Evolutionary conservation across 805 yeast genomes (phyloP).

Genomic region (Yarrowia sp.): DNA sequence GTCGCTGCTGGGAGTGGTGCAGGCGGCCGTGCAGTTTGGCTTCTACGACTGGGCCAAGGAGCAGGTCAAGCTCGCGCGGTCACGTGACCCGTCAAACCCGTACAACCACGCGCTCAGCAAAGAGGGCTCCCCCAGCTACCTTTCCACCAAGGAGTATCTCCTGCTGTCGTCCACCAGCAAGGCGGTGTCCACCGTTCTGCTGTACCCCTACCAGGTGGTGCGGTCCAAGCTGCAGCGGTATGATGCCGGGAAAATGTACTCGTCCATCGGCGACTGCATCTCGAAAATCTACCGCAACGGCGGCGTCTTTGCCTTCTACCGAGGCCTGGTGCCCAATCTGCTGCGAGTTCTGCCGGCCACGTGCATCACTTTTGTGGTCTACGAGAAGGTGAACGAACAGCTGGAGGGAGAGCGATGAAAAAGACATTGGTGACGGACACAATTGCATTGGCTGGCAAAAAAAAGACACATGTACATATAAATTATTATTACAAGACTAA

Average conservation of each 20-base stretch:
- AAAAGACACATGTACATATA: conserved; percentile 6
- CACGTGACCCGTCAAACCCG: no score
- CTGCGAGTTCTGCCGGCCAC: conserved; percentile 91
- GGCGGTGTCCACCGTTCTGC: conserved; percentile 65
- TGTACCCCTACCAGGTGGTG: conserved; percentile 86
- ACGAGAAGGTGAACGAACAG: conserved; percentile 57
- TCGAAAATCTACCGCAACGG: conserved; percentile 55
- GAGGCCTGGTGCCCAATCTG: conserved; percentile 80
- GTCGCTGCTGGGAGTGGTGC: conserved; percentile 80
- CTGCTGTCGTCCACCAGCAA: conserved; percentile 73
- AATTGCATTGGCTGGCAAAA: not conserved
- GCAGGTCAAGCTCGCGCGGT: not conserved
- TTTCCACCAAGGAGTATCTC: conserved; percentile 63
- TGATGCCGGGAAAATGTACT: conserved; percentile 47
- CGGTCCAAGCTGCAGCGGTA: conserved; percentile 75
- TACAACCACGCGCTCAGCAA: not conserved
- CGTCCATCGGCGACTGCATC: conserved; percentile 50
- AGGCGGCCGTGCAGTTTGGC: conserved; percentile 87
- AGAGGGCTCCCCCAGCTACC: conserved; percentile 33
- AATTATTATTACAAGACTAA: not conserved
- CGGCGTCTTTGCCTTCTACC: conserved; percentile 76
- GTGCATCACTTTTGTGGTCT: conserved; percentile 84
- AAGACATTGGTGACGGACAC: not conserved
- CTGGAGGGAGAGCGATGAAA: not conserved
- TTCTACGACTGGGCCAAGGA: conserved; percentile 64